Percentiles rank a stretch among this genome's conserved stretches.
phyloP scores from a whole-genome alignment of 2,329 filamentous ascomycete species.

The Aspergillus fumigatus region DNA sequence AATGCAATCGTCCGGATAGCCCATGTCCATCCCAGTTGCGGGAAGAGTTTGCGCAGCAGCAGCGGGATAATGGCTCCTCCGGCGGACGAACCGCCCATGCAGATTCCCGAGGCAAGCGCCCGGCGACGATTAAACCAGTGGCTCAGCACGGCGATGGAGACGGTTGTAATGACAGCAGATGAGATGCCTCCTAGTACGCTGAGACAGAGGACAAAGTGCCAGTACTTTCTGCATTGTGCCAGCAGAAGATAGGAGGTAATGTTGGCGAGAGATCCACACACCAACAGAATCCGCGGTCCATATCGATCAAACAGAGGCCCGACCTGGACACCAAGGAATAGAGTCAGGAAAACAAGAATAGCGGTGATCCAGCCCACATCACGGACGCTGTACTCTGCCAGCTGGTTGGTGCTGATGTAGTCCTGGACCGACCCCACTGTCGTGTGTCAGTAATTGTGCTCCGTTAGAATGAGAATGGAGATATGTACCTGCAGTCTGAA shows the following conservation, averaged over 20 bases:
- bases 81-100: slow-evolving; percentile 37
- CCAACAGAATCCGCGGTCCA: slow-evolving; percentile 40
- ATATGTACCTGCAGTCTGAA: slow-evolving; percentile 37
- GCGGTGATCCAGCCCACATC: slow-evolving; percentile 50
- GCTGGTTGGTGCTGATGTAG: slow-evolving; percentile 44
- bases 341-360: slow-evolving; percentile 42
- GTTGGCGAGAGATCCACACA: slow-evolving; percentile 35
- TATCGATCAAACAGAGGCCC: slow-evolving; percentile 48
- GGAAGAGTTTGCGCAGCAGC: slow-evolving; percentile 28
- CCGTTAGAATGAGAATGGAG: neutral
- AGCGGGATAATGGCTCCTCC: slow-evolving; percentile 37
- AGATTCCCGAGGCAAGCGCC: slow-evolving; percentile 36
- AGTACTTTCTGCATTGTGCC: slow-evolving; percentile 45
- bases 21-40: slow-evolving; percentile 32
- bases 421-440: slow-evolving; percentile 47
- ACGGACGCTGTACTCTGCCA: slow-evolving; percentile 38
- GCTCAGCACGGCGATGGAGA: slow-evolving; percentile 34
- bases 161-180: slow-evolving; percentile 34
- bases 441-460: neutral
- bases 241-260: slow-evolving; percentile 43
- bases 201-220: slow-evolving; percentile 45
- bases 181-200: slow-evolving; percentile 33
- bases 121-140: slow-evolving; percentile 39
- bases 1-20: slow-evolving; percentile 35
- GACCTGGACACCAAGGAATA: slow-evolving; percentile 46